Evolutionary conservation across 1,284 basidiomycete species (phyloP), one percentile per base, ranked within the genome.

Genomic region (Ceratobasidium sp.): DNA sequence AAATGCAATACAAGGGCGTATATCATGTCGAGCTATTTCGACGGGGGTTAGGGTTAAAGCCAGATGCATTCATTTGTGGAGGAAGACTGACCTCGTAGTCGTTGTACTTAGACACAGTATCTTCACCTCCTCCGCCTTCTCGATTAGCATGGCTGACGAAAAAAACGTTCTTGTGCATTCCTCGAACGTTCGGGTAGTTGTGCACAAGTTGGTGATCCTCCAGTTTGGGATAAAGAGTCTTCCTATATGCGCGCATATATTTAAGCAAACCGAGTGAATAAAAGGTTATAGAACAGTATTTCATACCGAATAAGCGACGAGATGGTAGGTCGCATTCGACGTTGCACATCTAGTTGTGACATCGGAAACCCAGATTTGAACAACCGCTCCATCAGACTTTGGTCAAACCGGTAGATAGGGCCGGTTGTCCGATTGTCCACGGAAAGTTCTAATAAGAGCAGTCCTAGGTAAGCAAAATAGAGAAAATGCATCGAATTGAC

Each of bases 1-100:
- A 94, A 84, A 79, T 93, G 90, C 1, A 91, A 79, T 1, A 93
- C 91, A 0, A 93, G 84, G 76, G 92, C 91, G 57, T 86, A 85
- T 65, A 91, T 90, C 89, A 93, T 91, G 5, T 83, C 79, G 5
- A 91, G 91, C 91, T 92, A 59, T 75, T 3, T 1, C 33, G 59
- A 50, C 27, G 31, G 67, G 29, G 51, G 9, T n/a, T 56, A 54
- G 57, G 36, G 47, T 64, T 50, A n/a, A 36, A 29, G 22, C 44
- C 36, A 44, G 15, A n/a, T 27, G 2, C 27, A n/a, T 2, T n/a
- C 9, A 36, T 2, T 27, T 41, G n/a, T n/a, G n/a, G n/a, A n/a
- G n/a, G n/a, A n/a, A 4, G 36, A n/a, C 83, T 74, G 72, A 90
- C 92, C 86, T 94, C 92, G 73, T 87, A 91, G 8, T 79, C 81